These are phyloP conservation scores for Salix brachista DNA, from an alignment of 345 rosid genomes.

Conservation along the genomic window DNA sequence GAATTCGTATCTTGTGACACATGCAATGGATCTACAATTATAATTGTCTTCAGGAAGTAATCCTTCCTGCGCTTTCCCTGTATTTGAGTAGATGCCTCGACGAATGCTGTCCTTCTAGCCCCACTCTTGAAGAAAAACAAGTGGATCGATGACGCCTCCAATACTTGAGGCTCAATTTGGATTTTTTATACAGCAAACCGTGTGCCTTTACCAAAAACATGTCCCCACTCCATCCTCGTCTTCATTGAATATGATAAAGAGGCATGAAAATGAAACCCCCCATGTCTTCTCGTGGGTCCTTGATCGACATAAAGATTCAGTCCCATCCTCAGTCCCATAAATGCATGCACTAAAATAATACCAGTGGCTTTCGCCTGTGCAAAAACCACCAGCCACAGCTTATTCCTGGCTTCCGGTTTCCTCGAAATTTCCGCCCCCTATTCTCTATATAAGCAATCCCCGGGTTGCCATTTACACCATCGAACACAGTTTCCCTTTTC, in stretches of 20 bases:
- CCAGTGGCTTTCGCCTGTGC: not conserved
- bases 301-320: not conserved
- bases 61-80: not conserved
- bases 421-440: not conserved
- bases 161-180: not conserved
- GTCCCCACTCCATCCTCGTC: not conserved
- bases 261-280: not conserved
- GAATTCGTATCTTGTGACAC: not conserved
- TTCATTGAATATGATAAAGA: not conserved
- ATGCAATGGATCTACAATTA: not conserved
- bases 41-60: not conserved
- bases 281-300: not conserved
- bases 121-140: not conserved
- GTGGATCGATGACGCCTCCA: not conserved
- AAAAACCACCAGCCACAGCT: constrained; percentile 2
- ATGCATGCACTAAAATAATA: too few species aligned
- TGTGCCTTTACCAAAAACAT: not conserved
- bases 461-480: not conserved
- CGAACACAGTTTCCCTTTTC: not conserved
- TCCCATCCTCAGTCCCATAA: not conserved
- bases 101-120: not conserved
- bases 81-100: not conserved
- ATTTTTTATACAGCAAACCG: not conserved
- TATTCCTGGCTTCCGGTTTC: not conserved
- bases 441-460: not conserved